These are phyloP conservation scores for Porphyra umbilicalis DNA, from an alignment of 31 red algal genomes.

Conservation along the genomic window DNA sequence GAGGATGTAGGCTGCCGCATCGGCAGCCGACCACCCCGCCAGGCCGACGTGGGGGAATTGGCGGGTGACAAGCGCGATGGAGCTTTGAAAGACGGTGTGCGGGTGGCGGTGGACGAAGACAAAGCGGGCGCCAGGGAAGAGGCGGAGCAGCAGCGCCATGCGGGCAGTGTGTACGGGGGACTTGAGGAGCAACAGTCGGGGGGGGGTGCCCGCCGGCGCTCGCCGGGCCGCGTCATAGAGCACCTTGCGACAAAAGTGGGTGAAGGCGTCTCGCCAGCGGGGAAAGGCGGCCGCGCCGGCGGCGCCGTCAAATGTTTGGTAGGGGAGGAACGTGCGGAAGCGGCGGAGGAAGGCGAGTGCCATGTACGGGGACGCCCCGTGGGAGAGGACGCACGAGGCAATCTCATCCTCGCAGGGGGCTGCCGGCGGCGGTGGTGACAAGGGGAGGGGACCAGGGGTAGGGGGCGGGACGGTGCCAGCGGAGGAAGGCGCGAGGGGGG, in stretches of 20 bases:
- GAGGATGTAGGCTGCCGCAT: neutral
- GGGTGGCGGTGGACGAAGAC: conserved; percentile 15
- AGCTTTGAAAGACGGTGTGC: neutral
- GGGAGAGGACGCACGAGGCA: neutral
- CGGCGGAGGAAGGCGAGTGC: neutral
- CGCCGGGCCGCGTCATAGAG: neutral
- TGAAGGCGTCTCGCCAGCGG: conserved; percentile 3
- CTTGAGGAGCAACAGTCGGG: conserved; percentile 13
- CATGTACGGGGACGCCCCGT: neutral
- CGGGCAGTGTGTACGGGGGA: conserved; percentile 10
- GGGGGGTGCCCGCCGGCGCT: neutral
- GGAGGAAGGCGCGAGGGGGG: no score
- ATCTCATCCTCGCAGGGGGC: conserved; percentile 15
- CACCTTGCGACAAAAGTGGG: conserved; percentile 11
- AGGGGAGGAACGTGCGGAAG: conserved; percentile 1
- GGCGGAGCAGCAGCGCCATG: neutral
- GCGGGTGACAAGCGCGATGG: neutral
- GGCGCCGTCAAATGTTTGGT: neutral
- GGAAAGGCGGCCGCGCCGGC: neutral
- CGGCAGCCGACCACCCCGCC: neutral
- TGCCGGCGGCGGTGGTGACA: no score
- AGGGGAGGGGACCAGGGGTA: no score
- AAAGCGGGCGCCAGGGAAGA: conserved; percentile 13
- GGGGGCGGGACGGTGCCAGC: no score
- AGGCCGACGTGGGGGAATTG: neutral